phyloP scores from a whole-genome alignment of 2,329 filamentous ascomycete genomes.

The Botryotinia narcissicola region DNA sequence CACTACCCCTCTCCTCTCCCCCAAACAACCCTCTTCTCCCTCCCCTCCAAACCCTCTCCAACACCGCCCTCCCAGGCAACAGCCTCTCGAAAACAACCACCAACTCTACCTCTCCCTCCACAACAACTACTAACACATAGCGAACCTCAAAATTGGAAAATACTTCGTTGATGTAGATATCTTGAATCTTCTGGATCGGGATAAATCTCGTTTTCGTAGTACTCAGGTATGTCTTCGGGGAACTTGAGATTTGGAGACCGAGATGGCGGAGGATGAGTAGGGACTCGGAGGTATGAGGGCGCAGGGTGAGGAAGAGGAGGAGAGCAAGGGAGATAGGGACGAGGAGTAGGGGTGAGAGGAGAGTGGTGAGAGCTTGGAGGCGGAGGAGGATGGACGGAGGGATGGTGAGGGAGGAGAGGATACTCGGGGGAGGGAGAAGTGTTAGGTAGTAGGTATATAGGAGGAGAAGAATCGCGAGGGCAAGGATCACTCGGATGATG shows the following conservation, averaged over 20 bases:
- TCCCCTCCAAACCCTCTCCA: conserved; percentile 90
- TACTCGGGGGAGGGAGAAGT: conserved; percentile 21
- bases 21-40: conserved; percentile 80
- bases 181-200: conserved; percentile 85
- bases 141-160: conserved; percentile 88
- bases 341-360: conserved; percentile 44
- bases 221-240: conserved; percentile 64
- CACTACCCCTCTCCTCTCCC: conserved; percentile 43
- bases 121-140: conserved; percentile 86
- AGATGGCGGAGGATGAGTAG: conserved; percentile 84
- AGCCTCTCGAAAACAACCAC: conserved; percentile 92
- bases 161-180: conserved; percentile 92
- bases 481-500: conserved; percentile 43
- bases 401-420: conserved; percentile 33
- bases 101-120: conserved; percentile 81
- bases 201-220: conserved; percentile 70
- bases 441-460: conserved; percentile 50
- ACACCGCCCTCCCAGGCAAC: conserved; percentile 68
- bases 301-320: conserved; percentile 47
- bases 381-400: conserved; percentile 37
- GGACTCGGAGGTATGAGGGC: conserved; percentile 67
- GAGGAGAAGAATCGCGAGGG: conserved; percentile 46
- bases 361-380: conserved; percentile 35
- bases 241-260: conserved; percentile 83
- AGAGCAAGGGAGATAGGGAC: conserved; percentile 41